These are phyloP conservation scores for Fraxinus angustifolia DNA, from an alignment of 305 asterid genomes.

Conservation along the genomic window DNA sequence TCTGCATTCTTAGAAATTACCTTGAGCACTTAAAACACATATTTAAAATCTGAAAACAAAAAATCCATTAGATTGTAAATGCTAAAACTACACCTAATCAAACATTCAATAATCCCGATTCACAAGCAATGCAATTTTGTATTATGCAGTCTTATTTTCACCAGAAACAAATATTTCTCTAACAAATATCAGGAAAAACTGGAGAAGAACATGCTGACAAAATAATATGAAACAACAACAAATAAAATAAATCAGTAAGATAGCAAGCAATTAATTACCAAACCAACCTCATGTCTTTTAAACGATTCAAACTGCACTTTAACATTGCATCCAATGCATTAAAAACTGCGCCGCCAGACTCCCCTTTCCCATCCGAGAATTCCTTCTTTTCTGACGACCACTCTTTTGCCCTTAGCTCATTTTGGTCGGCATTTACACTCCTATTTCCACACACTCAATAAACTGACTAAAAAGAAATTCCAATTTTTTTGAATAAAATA, in stretches of 20 bases:
- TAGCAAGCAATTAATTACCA: neutral
- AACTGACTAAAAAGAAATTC: neutral
- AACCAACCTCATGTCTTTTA: constrained; percentile 66
- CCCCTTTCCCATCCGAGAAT: constrained; percentile 36
- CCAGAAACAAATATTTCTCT: neutral
- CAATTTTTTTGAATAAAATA: neutral
- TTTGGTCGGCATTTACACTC: constrained; percentile 20
- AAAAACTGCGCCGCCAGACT: constrained; percentile 59
- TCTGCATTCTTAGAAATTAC: neutral
- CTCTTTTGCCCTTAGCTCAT: constrained; percentile 27
- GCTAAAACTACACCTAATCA: neutral
- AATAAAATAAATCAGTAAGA: neutral
- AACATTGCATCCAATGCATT: constrained; percentile 66
- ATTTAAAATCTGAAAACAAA: neutral
- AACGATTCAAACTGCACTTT: constrained; percentile 72
- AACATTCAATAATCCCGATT: neutral
- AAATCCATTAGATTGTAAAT: neutral
- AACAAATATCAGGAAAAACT: neutral
- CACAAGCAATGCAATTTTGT: neutral
- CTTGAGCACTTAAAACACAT: neutral
- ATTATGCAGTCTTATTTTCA: neutral
- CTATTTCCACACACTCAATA: constrained; percentile 22
- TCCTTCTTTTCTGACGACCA: constrained; percentile 25
- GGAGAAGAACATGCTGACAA: constrained; percentile 14
- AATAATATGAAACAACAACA: neutral